Evolutionary conservation across 805 yeast species (phyloP).

Genomic region (Blastobotrys terrestris): DNA sequence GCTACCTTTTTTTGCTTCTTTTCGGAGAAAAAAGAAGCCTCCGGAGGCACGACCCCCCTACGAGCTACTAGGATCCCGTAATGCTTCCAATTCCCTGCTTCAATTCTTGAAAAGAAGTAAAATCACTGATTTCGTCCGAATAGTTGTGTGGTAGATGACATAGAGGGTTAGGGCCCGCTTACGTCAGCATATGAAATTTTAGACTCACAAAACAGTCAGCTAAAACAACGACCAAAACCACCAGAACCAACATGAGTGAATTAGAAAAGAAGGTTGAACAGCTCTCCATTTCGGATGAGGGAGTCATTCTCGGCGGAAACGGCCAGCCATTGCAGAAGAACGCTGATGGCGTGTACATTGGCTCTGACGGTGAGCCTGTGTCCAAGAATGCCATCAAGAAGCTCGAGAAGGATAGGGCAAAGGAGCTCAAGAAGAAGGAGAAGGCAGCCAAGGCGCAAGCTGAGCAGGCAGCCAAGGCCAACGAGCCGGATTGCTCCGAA

Average conservation of each 20-base stretch:
- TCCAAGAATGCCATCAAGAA: slow-evolving; percentile 94
- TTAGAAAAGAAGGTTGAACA: slow-evolving; percentile 21
- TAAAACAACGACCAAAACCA: neutral
- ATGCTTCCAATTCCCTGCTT: too few species aligned
- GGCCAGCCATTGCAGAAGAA: slow-evolving; percentile 7
- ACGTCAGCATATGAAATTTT: slow-evolving; percentile 1
- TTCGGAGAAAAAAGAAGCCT: neutral
- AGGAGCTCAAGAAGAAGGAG: slow-evolving; percentile 88
- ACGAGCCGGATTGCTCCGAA: slow-evolving; percentile 80
- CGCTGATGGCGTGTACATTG: slow-evolving; percentile 32
- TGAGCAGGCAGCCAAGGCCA: slow-evolving; percentile 77
- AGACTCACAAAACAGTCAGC: neutral
- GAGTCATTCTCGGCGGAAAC: slow-evolving; percentile 3
- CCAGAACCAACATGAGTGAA: slow-evolving; percentile 5
- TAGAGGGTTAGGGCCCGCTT: neutral
- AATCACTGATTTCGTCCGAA: too few species aligned
- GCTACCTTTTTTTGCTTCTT: neutral
- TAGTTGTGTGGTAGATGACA: neutral
- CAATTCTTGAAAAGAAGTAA: too few species aligned
- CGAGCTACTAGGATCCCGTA: too few species aligned
- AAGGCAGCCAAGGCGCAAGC: slow-evolving; percentile 81
- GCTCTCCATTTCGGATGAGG: slow-evolving; percentile 13
- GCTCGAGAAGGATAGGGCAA: slow-evolving; percentile 37
- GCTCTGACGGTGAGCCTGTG: slow-evolving; percentile 78
- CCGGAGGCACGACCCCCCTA: too few species aligned